phyloP scores from a whole-genome alignment of 306 rosid species.

The Dalbergia cochinchinensis region DNA sequence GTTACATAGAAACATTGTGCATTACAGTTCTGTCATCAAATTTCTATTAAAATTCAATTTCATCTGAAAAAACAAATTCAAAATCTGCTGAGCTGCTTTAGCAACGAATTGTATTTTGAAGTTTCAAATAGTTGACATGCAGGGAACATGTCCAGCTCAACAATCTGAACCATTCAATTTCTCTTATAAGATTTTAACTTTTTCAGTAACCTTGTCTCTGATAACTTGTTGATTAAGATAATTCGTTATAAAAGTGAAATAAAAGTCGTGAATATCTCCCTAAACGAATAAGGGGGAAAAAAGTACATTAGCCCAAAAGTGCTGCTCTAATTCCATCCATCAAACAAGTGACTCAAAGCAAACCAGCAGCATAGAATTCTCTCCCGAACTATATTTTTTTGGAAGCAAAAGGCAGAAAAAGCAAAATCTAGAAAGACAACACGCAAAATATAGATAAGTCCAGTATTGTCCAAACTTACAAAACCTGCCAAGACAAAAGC shows the following conservation, averaged over 20 bases:
- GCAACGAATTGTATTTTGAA: neutral
- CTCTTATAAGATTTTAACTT: no score
- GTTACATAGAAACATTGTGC: slow-evolving; percentile 1
- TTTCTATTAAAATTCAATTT: neutral
- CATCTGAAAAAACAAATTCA: neutral
- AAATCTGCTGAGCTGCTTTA: neutral
- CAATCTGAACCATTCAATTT: neutral
- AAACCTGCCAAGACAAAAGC: slow-evolving; percentile 9
- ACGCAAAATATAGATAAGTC: neutral
- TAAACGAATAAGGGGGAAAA: neutral
- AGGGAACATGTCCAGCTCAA: neutral
- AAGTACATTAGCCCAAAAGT: neutral
- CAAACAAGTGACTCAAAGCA: slow-evolving; percentile 8
- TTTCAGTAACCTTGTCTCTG: neutral
- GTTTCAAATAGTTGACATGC: slow-evolving; percentile 4
- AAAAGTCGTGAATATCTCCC: neutral
- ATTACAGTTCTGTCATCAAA: neutral
- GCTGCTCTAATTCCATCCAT: neutral
- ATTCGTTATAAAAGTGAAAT: no score
- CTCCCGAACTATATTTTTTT: slow-evolving; percentile 2
- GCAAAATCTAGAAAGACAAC: neutral
- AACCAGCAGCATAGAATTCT: neutral
- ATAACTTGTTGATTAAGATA: neutral
- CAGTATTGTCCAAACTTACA: neutral
- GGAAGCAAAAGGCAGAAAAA: neutral